Percentiles rank a stretch among this genome's conserved stretches.
Evolutionary conservation across 2,329 filamentous ascomycete species (phyloP).

Genomic region (Colletotrichum paranaense): DNA sequence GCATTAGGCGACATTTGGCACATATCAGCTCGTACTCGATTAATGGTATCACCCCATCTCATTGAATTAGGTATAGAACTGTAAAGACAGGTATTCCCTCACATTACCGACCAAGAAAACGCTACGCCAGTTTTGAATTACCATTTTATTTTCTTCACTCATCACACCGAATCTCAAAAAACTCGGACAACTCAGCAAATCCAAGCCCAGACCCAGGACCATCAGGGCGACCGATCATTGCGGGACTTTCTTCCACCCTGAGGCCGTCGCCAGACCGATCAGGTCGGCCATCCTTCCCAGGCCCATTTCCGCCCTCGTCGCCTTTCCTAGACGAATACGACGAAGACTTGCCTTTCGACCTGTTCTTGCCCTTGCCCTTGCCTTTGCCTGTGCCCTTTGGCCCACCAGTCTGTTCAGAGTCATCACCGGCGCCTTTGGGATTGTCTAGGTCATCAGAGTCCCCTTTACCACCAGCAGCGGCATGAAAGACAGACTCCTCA

Average conservation of each 20-base stretch:
- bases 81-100: not conserved
- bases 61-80: not conserved
- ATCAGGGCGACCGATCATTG: not conserved
- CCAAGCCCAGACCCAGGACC: not conserved
- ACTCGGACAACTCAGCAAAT: constrained; percentile 6
- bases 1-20: too few relatives aligned
- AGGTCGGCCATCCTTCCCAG: not conserved
- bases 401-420: not conserved
- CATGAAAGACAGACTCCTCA: not conserved
- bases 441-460: not conserved
- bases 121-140: not conserved
- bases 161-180: constrained; percentile 21
- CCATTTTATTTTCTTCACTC: not conserved
- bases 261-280: not conserved
- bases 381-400: not conserved
- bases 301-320: not conserved
- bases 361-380: not conserved
- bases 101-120: not conserved
- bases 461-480: not conserved
- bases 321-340: not conserved
- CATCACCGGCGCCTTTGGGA: too few relatives aligned
- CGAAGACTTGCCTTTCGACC: not conserved
- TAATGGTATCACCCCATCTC: not conserved
- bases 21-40: not conserved
- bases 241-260: constrained; percentile 1